A percentile compares a stretch with the other conserved stretches of the same genome.
phyloP scores from a whole-genome alignment of 2,329 filamentous ascomycete species.

The Scolecobasidium constrictum region DNA sequence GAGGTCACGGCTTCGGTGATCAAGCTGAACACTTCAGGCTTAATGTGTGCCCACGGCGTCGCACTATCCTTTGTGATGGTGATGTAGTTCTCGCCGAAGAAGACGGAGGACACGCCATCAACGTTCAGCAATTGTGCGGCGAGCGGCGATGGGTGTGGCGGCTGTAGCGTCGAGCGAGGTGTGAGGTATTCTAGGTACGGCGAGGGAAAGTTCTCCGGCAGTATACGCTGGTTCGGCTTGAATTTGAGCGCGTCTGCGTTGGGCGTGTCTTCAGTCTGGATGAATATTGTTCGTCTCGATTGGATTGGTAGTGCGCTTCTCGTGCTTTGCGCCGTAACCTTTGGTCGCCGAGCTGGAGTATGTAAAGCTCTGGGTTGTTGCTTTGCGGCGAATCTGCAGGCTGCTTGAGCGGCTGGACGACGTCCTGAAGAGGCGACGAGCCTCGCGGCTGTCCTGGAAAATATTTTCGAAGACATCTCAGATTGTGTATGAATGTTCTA shows the following conservation, averaged over 20 bases:
- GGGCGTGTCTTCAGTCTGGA: constrained; percentile 90
- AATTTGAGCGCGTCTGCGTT: constrained; percentile 97
- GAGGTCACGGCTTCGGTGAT: constrained; percentile 88
- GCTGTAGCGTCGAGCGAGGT: constrained; percentile 76
- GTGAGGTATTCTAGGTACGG: constrained; percentile 87
- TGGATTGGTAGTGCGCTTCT: background rate
- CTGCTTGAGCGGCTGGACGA: background rate
- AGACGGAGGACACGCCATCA: constrained; percentile 88
- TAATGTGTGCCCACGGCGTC: constrained; percentile 87
- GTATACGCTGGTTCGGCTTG: constrained; percentile 75
- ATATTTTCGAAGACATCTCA: constrained; percentile 6
- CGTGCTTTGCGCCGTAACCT: background rate
- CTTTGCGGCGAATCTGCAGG: constrained; percentile 6
- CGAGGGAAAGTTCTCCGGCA: constrained; percentile 61
- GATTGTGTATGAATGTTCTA: too few relatives aligned
- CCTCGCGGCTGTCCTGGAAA: constrained; percentile 2
- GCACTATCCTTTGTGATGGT: constrained; percentile 86
- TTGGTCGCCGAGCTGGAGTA: background rate
- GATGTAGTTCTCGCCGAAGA: constrained; percentile 93
- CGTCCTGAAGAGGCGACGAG: background rate
- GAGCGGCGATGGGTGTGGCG: constrained; percentile 82
- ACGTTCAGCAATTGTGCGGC: constrained; percentile 85
- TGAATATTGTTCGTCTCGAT: constrained; percentile 69
- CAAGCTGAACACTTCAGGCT: constrained; percentile 87
- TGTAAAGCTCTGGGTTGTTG: constrained; percentile 2